Evolutionary conservation across 176 grass and related monocot genomes (phyloP), one percentile per base, ranked within the genome.

Genomic region (Poa annua): DNA sequence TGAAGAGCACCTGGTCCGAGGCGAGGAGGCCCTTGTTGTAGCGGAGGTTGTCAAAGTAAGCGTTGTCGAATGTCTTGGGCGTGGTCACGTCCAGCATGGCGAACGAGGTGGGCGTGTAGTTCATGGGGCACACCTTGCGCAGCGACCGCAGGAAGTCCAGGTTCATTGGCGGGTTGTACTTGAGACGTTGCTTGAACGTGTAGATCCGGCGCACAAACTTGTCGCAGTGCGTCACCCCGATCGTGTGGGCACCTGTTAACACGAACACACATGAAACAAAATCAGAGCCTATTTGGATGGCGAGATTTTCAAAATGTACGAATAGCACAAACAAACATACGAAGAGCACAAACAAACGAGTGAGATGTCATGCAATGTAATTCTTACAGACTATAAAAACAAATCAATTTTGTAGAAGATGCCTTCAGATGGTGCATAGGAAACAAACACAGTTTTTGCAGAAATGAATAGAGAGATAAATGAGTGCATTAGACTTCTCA

Each of bases 151-250:
- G 47, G 70, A 84, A 95, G 2, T 84, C 80, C 2, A 95, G 82
- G 88, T 95, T 88, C 88, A 95, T 95, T 73, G 93, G 93, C 13
- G 93, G 93, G 88, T 90, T 95, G 88, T 75, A 90, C 3, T 71
- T 4, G 19, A 85, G 71, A 7, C 74, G 82, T 70, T 92, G 84
- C 85, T 86, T 95, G 82, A 95, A 95, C 39, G 79, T 86, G 85
- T 95, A 95, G 82, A 95, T 95, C 17, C 93, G 93, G 0, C 93
- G 90, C 47, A 95, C 29, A 79, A 95, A 92, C 85, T 95, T 95
- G 88, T 92, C 93, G 68, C 93, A 95, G 78, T 95, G 93, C 7
- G 93, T 90, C 68, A 92, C 88, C 2, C 93, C 93, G 64, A 95
- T 95, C 24, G 93, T 95, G 60, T 95, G 93, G 20, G 90, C 93